Evolutionary conservation across 2,329 filamentous ascomycete species (phyloP).

Genomic region (Coniosporium tulheliwenetii): DNA sequence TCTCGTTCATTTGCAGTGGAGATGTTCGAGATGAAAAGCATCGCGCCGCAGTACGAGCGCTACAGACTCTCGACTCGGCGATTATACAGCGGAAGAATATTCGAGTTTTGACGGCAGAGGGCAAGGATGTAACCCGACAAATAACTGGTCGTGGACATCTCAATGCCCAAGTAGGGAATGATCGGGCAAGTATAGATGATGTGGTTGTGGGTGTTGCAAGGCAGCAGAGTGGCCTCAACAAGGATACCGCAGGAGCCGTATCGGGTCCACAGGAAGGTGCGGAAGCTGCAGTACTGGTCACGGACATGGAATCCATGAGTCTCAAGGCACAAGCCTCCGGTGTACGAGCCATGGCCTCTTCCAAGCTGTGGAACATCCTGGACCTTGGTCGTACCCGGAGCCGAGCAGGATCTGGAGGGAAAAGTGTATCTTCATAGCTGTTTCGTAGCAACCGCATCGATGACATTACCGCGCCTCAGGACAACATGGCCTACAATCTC

Average conservation of each 20-base stretch:
- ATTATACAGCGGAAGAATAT: background rate
- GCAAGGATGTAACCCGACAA: background rate
- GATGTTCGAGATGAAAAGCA: background rate
- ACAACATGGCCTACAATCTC: no score
- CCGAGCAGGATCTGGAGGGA: no score
- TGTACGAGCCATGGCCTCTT: constrained; percentile 9
- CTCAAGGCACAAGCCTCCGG: constrained; percentile 11
- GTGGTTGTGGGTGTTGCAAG: constrained; percentile 11
- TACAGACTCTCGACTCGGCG: background rate
- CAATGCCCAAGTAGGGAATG: no score
- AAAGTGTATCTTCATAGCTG: no score
- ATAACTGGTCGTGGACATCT: constrained; percentile 18
- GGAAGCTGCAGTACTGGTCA: constrained; percentile 11
- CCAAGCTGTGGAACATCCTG: background rate
- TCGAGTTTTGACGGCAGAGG: background rate
- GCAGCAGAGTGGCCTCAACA: constrained; percentile 5
- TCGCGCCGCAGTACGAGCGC: background rate
- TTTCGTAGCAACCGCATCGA: no score
- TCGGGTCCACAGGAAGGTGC: constrained; percentile 1
- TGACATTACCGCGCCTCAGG: no score
- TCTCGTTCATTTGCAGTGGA: background rate
- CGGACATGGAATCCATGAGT: constrained; percentile 12
- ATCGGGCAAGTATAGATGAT: constrained; percentile 13
- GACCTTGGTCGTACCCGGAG: no score
- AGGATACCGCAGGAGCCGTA: background rate